Conservation (phyloP, 805 yeast species). For the Cyberlindnera subsufficiens region DNA sequence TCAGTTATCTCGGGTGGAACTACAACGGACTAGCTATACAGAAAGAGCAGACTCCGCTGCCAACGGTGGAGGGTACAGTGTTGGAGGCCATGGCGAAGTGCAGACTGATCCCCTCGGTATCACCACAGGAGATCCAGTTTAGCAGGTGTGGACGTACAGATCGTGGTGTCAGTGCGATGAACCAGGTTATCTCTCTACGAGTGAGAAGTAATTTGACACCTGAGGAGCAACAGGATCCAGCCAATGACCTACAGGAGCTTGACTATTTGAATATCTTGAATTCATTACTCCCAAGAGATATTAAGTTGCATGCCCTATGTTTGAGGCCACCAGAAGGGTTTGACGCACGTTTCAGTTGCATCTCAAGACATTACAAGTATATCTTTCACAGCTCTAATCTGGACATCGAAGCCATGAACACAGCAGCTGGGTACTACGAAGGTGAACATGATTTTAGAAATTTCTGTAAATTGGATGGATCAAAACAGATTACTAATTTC, state of each 20-base stretch:
- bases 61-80: constrained; percentile 80
- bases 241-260: constrained; percentile 60
- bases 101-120: constrained; percentile 50
- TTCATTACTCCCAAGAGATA: constrained; percentile 72
- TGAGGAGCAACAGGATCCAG: constrained; percentile 56
- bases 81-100: constrained; percentile 66
- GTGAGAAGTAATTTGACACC: constrained; percentile 62
- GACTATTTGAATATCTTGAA: constrained; percentile 75
- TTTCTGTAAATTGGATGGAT: constrained; percentile 90
- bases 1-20: constrained; percentile 91
- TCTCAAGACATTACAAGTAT: constrained; percentile 81
- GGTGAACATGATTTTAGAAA: constrained; percentile 92
- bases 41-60: constrained; percentile 65
- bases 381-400: constrained; percentile 52
- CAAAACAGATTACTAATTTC: constrained; percentile 84
- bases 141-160: constrained; percentile 95
- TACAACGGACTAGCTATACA: constrained; percentile 89
- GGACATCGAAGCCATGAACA: constrained; percentile 59
- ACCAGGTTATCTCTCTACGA: constrained; percentile 79
- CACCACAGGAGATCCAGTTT: constrained; percentile 58
- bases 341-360: constrained; percentile 91
- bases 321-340: constrained; percentile 77
- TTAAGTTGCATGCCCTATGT: constrained; percentile 75
- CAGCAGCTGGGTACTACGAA: constrained; percentile 54
- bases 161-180: constrained; percentile 94